A percentile compares a stretch with the other conserved stretches of the same genome.
These are phyloP conservation scores for Sphaerostilbella broomeana DNA, from an alignment of 2,329 filamentous ascomycete species.

Conservation along the genomic window DNA sequence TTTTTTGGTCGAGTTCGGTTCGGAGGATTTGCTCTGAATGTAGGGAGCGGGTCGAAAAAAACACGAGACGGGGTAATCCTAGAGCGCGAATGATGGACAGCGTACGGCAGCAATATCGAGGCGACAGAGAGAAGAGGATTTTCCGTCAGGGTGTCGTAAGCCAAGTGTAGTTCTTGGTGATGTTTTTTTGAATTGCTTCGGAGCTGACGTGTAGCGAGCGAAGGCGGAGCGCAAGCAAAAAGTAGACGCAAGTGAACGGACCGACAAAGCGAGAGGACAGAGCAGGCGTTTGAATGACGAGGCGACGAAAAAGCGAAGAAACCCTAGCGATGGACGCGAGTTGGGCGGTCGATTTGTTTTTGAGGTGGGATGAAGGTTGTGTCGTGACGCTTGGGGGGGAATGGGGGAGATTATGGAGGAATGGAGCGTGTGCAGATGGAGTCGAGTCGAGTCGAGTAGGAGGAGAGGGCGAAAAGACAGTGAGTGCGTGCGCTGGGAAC, in stretches of 20 bases:
- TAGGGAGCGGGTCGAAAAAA: too few relatives aligned
- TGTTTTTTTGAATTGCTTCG: neutral
- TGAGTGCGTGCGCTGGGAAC: neutral
- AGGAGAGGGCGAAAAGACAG: neutral
- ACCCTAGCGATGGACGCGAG: slow-evolving; percentile 8
- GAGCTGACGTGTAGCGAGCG: neutral
- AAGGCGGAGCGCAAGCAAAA: neutral
- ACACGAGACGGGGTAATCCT: too few relatives aligned
- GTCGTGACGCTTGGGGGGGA: neutral
- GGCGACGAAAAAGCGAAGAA: too few relatives aligned
- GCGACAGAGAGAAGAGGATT: neutral
- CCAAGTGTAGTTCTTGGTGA: neutral
- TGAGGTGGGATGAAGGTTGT: neutral
- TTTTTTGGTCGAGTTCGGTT: neutral
- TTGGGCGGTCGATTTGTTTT: slow-evolving; percentile 1
- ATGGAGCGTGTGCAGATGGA: neutral
- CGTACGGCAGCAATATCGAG: too few relatives aligned
- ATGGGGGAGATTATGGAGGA: neutral
- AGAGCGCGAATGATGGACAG: neutral
- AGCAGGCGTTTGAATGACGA: too few relatives aligned
- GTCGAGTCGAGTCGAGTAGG: neutral
- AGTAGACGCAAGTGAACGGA: slow-evolving; percentile 7
- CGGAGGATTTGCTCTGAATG: too few relatives aligned
- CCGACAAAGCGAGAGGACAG: neutral
- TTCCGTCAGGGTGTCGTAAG: neutral